Percentiles rank a stretch among this genome's conserved stretches.
phyloP scores from a whole-genome alignment of 805 yeast genomes.

The Priceomyces castillae region DNA sequence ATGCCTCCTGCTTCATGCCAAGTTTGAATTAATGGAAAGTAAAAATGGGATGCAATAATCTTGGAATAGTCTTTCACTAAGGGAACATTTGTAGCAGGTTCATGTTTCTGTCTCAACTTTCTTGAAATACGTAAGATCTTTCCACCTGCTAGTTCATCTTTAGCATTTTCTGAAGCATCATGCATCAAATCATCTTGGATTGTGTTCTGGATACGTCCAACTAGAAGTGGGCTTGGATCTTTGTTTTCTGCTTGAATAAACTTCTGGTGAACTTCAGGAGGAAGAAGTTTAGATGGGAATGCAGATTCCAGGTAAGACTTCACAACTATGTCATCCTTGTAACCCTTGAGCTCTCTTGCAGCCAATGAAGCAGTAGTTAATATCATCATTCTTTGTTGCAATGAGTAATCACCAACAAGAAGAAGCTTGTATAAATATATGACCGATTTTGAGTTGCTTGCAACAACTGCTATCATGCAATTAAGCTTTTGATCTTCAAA shows the following conservation, averaged over 20 bases:
- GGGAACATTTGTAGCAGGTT: conserved; percentile 10
- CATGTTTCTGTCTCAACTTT: conserved; percentile 19
- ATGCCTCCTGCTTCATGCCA: conserved; percentile 52
- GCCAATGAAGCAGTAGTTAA: conserved; percentile 67
- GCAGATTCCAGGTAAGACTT: conserved; percentile 27
- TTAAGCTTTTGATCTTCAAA: conserved; percentile 69
- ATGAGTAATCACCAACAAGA: conserved; percentile 70
- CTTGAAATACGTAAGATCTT: conserved; percentile 43
- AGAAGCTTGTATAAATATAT: conserved; percentile 47
- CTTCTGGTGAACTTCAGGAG: conserved; percentile 44
- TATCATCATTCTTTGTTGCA: conserved; percentile 72
- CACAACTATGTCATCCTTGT: conserved; percentile 47
- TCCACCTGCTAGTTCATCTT: conserved; percentile 36
- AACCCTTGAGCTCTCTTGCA: conserved; percentile 69
- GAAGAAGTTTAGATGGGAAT: conserved; percentile 44
- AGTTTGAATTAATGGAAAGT: conserved; percentile 51
- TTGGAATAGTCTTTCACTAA: conserved; percentile 36
- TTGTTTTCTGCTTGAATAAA: conserved; percentile 23
- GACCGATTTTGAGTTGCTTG: conserved; percentile 45
- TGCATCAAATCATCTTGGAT: conserved; percentile 35
- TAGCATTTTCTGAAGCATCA: conserved; percentile 28
- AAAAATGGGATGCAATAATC: conserved; percentile 44
- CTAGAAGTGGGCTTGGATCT: not conserved
- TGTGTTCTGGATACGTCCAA: conserved; percentile 5
- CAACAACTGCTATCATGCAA: conserved; percentile 62